A percentile compares a stretch with the other conserved stretches of the same genome.
Evolutionary conservation across 495 filamentous ascomycete species (phyloP).

Genomic region (Daldinia bambusicola): DNA sequence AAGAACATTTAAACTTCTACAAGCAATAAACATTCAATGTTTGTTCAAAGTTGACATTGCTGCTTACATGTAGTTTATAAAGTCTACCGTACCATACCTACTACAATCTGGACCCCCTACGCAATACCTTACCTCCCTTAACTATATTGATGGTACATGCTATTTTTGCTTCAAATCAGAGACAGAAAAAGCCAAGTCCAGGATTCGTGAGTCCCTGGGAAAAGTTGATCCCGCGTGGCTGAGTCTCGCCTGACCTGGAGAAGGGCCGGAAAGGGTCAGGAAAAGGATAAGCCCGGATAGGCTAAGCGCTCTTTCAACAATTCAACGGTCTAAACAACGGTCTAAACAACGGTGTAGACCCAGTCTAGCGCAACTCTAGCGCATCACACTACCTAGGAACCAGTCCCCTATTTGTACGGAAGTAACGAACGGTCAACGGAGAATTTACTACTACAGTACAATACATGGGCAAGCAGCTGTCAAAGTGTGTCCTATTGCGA

Average conservation of each 20-base stretch:
- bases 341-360: not conserved
- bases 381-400: conserved; percentile 7
- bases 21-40: conserved; percentile 18
- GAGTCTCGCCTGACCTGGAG: conserved; percentile 16
- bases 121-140: too few species aligned
- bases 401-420: conserved; percentile 28
- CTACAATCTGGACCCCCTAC: too few species aligned
- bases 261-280: not conserved
- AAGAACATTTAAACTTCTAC: conserved; percentile 10
- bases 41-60: conserved; percentile 14
- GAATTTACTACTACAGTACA: not conserved
- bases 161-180: conserved; percentile 26
- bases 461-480: too few species aligned
- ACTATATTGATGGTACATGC: not conserved
- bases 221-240: conserved; percentile 39
- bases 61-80: not conserved
- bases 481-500: conserved; percentile 9
- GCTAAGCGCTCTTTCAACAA: conserved; percentile 16
- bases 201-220: conserved; percentile 27
- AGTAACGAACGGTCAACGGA: conserved; percentile 6
- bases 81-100: too few species aligned
- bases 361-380: conserved; percentile 6
- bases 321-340: conserved; percentile 1
- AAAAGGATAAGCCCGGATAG: conserved; percentile 24
- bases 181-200: conserved; percentile 15